A percentile compares a stretch with the other conserved stretches of the same genome.
These are phyloP conservation scores for Xylaria digitata DNA, from an alignment of 2,329 filamentous ascomycete species.

Conservation along the genomic window DNA sequence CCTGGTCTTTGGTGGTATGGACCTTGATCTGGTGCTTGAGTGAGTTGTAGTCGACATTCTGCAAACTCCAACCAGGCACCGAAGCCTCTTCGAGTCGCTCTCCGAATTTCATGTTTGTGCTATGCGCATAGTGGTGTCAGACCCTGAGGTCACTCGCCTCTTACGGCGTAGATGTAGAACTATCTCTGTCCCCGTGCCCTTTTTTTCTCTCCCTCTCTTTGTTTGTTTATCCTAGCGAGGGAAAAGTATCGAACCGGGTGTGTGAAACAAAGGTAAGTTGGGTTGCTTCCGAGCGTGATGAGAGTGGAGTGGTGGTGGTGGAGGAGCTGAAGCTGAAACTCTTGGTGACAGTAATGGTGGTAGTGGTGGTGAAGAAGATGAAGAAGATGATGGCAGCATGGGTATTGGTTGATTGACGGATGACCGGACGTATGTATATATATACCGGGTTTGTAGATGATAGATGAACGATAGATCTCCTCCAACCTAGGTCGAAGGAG, in stretches of 20 bases:
- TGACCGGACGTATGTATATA: neutral
- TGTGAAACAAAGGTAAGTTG: constrained; percentile 18
- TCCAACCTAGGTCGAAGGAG: too few relatives aligned
- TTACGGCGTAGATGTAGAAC: neutral
- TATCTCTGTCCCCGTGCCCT: neutral
- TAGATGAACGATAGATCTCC: too few relatives aligned
- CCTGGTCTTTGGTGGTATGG: constrained; percentile 78
- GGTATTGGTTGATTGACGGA: neutral
- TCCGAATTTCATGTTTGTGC: constrained; percentile 76
- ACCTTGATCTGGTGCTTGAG: constrained; percentile 87
- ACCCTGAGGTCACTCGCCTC: constrained; percentile 17
- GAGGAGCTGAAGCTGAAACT: neutral
- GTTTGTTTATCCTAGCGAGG: neutral
- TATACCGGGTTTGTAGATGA: too few relatives aligned
- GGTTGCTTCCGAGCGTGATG: constrained; percentile 6
- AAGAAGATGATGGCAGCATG: constrained; percentile 16
- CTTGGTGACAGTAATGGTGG: neutral
- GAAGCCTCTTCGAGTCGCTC: constrained; percentile 79
- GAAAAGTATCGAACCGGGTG: neutral
- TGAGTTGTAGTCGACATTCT: constrained; percentile 90
- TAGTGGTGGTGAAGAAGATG: constrained; percentile 12
- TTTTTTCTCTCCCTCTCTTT: neutral
- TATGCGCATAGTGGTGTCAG: constrained; percentile 32
- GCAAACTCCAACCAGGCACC: constrained; percentile 83
- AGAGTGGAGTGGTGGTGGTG: constrained; percentile 2